Evolutionary conservation across 306 rosid genomes (phyloP).

Genomic region (Cajanus cajan): DNA sequence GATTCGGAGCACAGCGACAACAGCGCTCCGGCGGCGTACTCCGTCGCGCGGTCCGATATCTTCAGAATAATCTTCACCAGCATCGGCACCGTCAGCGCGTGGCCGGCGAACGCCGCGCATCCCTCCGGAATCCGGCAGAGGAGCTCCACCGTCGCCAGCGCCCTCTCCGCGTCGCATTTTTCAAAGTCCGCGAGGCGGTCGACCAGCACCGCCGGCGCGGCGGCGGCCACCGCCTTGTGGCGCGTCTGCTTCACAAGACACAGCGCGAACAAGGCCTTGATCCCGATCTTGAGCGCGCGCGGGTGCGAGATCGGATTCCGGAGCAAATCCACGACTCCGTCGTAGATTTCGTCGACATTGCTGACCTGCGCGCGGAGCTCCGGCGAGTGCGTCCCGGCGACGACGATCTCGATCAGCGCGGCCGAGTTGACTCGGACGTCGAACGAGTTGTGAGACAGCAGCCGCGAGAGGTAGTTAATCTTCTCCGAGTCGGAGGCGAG

Average conservation of each 20-base stretch:
- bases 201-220: constrained; percentile 64
- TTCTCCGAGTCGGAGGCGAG: constrained; percentile 53
- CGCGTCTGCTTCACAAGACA: constrained; percentile 80
- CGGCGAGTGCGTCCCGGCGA: constrained; percentile 63
- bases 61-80: constrained; percentile 79
- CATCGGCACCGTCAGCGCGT: constrained; percentile 82
- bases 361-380: constrained; percentile 67
- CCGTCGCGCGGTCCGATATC: constrained; percentile 86
- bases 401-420: constrained; percentile 61
- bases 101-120: constrained; percentile 52
- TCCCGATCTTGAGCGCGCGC: constrained; percentile 68
- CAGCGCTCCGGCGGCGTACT: constrained; percentile 87
- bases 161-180: constrained; percentile 82
- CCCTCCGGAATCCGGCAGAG: constrained; percentile 70
- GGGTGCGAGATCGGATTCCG: constrained; percentile 53
- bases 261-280: constrained; percentile 72
- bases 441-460: constrained; percentile 43
- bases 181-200: constrained; percentile 76
- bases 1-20: constrained; percentile 75
- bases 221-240: constrained; percentile 65
- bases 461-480: constrained; percentile 40
- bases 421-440: constrained; percentile 81
- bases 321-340: constrained; percentile 69
- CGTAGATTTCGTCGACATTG: constrained; percentile 60
- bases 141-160: constrained; percentile 77